Evolutionary conservation across 1,284 basidiomycete genomes (phyloP), one percentile per base, ranked within the genome.

Genomic region (Microbotryomycetes sp.): DNA sequence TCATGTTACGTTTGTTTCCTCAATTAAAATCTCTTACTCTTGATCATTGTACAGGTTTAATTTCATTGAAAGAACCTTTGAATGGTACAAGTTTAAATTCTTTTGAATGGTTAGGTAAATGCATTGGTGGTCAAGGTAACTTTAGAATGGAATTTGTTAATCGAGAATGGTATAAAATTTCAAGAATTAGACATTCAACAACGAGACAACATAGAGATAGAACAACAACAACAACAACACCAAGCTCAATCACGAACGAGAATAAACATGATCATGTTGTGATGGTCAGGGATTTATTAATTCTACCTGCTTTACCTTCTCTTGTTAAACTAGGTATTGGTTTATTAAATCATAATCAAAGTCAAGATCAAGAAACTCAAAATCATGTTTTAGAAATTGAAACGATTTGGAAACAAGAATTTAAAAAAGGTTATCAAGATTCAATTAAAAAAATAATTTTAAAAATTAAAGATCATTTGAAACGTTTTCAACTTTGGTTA

Each of bases 1-100:
- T 57, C 5, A 15, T 67, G 25, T 25, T 69, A 9, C 36, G 61
- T 2, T 25, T 67, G 29, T 31, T 51, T 23, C 59, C 60, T 1
- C 14, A 3, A 2, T 53, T 69, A 16, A 49, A 59, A 31, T 29
- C 26, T 19, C 48, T 69, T 26, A 54, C 61, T 14, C 45, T 69
- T n/a, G 68, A 69, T 45, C 63, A 65, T 1, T 61, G 58, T 19
- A 59, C 54, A 3, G 68, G 68, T 7, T 31, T 69, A 31, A 58
- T 67, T 30, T 51, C 56, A 6, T 6, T 46, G 1, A 54, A 54
- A 1, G 68, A 64, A 12, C 47, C 55, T 23, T 59, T 60, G 3
- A 59, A 67, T 14, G 48, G 56, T 23, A 54, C 58, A 1, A 63
- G 62, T 4, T 36, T 61, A n/a, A 56, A 49, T 3, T 65, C 63